Evolutionary conservation across 306 rosid species (phyloP).

Genomic region (Trichosanthes truncata): DNA sequence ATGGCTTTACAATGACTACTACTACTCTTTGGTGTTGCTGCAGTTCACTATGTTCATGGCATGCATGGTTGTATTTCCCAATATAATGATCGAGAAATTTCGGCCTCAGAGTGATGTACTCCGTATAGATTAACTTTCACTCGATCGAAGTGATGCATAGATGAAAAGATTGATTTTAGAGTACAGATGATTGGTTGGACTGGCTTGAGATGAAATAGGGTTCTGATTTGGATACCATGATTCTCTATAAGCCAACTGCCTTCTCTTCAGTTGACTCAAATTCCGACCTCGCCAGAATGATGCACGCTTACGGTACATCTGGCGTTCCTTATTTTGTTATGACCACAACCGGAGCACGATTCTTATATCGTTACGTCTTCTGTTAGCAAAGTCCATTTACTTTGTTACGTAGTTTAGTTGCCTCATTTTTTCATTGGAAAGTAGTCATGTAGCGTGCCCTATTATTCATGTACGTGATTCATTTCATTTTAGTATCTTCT

Average conservation of each 20-base stretch:
- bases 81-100: conserved; percentile 57
- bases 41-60: conserved; percentile 99
- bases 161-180: conserved; percentile 15
- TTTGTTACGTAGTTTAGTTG: neutral
- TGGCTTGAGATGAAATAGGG: conserved; percentile 4
- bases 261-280: conserved; percentile 21
- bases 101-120: conserved; percentile 53
- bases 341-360: neutral
- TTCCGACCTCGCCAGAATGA: conserved; percentile 6
- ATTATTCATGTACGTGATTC: conserved; percentile 1
- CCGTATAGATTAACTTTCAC: conserved; percentile 68
- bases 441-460: neutral
- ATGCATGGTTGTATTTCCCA: conserved; percentile 80
- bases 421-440: conserved; percentile 5
- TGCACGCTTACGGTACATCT: neutral
- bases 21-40: conserved; percentile 24
- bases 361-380: conserved; percentile 1
- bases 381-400: neutral
- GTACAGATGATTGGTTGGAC: neutral
- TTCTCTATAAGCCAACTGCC: conserved; percentile 24
- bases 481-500: neutral
- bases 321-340: neutral
- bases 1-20: conserved; percentile 16
- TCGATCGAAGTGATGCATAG: conserved; percentile 32
- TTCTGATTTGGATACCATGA: conserved; percentile 14